Conservation (phyloP, 2,329 filamentous ascomycete species). For the Rugonectria rugulosa region DNA sequence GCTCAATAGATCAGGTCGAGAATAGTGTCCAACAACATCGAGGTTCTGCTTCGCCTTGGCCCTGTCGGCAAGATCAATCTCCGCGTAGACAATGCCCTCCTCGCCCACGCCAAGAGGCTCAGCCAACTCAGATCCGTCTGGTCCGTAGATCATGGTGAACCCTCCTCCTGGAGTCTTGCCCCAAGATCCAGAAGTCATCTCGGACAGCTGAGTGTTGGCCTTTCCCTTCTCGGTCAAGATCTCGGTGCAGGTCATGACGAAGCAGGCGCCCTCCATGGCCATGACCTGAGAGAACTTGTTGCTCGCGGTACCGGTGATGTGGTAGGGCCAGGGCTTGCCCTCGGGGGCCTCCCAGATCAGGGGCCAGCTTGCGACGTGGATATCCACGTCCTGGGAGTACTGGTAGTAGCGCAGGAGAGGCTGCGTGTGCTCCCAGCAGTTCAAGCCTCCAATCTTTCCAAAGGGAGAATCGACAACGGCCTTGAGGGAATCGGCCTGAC, state of each 20-base stretch:
- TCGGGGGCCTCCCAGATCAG: slow-evolving; percentile 23
- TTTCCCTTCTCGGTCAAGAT: slow-evolving; percentile 52
- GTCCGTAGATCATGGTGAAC: slow-evolving; percentile 43
- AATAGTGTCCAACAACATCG: slow-evolving; percentile 45
- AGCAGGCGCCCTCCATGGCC: slow-evolving; percentile 62
- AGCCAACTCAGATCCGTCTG: slow-evolving; percentile 39
- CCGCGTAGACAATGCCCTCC: slow-evolving; percentile 48
- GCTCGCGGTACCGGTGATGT: slow-evolving; percentile 30
- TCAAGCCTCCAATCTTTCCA: slow-evolving; percentile 51
- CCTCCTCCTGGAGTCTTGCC: slow-evolving; percentile 32
- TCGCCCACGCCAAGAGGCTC: slow-evolving; percentile 36
- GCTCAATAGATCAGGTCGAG: slow-evolving; percentile 48
- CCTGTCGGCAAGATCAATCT: slow-evolving; percentile 43
- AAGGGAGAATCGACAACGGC: slow-evolving; percentile 47
- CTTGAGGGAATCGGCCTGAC: slow-evolving; percentile 46
- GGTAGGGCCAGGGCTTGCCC: slow-evolving; percentile 44
- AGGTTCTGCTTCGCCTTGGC: slow-evolving; percentile 42
- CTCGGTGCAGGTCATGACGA: slow-evolving; percentile 60
- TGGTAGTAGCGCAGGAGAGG: slow-evolving; percentile 56
- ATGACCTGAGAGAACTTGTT: slow-evolving; percentile 57
- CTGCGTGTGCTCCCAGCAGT: slow-evolving; percentile 60
- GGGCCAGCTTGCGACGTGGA: slow-evolving; percentile 59
- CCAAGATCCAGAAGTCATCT: slow-evolving; percentile 40
- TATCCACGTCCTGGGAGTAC: slow-evolving; percentile 51
- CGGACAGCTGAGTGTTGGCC: slow-evolving; percentile 39